Evolutionary conservation across 768 basidiomycete genomes (phyloP).

Genomic region (Podaxis sp.): DNA sequence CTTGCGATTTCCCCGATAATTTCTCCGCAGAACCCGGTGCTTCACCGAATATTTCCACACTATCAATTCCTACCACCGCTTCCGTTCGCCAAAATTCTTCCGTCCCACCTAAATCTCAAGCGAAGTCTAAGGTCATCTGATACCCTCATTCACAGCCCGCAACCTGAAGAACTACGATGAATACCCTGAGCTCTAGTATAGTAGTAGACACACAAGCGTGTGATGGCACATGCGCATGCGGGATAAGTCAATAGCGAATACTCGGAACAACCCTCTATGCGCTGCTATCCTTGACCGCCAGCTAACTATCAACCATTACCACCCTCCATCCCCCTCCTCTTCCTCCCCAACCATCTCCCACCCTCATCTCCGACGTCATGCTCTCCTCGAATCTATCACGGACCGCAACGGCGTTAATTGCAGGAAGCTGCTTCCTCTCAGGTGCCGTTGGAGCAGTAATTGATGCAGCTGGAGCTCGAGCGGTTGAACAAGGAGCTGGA

Average conservation of each 20-base stretch:
- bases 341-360: neutral
- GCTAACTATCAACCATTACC: neutral
- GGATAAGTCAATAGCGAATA: neutral
- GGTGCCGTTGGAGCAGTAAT: constrained; percentile 4
- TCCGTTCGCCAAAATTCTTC: neutral
- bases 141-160: neutral
- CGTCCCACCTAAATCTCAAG: neutral
- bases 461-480: neutral
- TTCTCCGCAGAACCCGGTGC: constrained; percentile 4
- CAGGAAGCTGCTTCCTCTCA: constrained; percentile 2
- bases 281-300: neutral
- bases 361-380: neutral
- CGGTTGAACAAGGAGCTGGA: neutral
- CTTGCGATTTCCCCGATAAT: constrained; percentile 1
- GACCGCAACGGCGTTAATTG: neutral
- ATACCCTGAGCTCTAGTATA: neutral
- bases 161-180: neutral
- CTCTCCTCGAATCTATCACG: neutral
- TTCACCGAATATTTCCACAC: neutral
- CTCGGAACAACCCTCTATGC: neutral
- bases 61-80: neutral
- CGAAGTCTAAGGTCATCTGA: constrained; percentile 6
- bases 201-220: neutral
- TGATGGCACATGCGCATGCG: neutral
- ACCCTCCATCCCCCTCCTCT: neutral